Evolutionary conservation across 2,329 filamentous ascomycete genomes (phyloP), one percentile per base, ranked within the genome.

Genomic region (Fusarium nelsonii): DNA sequence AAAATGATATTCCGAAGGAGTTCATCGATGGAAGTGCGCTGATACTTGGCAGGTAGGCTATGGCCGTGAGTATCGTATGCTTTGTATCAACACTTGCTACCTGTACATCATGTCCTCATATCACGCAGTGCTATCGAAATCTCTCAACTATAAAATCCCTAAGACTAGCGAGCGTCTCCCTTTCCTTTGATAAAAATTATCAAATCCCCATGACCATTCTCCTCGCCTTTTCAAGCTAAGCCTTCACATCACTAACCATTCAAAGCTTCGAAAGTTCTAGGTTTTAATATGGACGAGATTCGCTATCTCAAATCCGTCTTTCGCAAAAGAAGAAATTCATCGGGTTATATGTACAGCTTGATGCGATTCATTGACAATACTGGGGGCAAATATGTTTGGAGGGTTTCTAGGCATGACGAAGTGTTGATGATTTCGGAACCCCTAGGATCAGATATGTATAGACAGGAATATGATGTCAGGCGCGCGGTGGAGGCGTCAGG

Each of bases 301-400:
- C 16, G 34, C n/a, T 51, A 51, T 18, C 7, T 51, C 8, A 51
- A 51, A 23, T 14, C 34, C 1, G 12, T 51, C n/a, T 18, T 39
- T 26, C 48, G 48, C 4, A 40, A 18, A 9, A 39, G 8, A 40
- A n/a, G 23, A 12, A 51, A 7, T 4, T 20, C 33, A 12, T 51
- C 26, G 16, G 48, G 48, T n/a, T 18, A 51, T 12, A 51, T 40
- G 34, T 51, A 51, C n/a, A 51, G n/a, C 23, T 28, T 51, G n/a
- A 51, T 51, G 48, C 48, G 48, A 2, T 51, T 51, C 8, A 8
- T 51, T 28, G 48, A 51, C 7, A 51, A 16, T 9, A 40, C 33
- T 15, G 48, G 23, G 1, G n/a, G n/a, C 12, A 51, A 16, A 28
- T 51, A 51, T 20, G 48, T 28, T 8, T 30, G 48, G 48, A 18